These are phyloP conservation scores for Triticum timopheevii DNA, from an alignment of 176 grass and related monocot species.

Conservation along the genomic window DNA sequence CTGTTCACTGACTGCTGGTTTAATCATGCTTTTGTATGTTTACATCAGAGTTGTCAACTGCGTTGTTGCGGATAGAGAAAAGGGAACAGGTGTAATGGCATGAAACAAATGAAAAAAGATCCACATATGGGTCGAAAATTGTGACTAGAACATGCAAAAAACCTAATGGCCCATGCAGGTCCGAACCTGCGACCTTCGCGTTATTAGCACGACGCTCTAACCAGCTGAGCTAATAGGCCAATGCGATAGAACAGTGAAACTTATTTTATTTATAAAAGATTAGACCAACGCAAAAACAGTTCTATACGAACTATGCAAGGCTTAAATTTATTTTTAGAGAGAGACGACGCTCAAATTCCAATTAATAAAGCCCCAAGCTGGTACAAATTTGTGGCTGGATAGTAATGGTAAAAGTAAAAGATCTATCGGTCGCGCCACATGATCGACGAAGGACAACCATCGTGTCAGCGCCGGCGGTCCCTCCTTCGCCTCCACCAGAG, in stretches of 20 bases:
- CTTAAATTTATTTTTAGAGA: neutral
- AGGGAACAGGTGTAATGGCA: too few species aligned
- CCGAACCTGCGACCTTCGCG: constrained; percentile 86
- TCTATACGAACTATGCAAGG: too few species aligned
- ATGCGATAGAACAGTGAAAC: too few species aligned
- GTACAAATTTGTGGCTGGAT: neutral
- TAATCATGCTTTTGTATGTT: neutral
- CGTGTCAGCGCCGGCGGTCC: neutral
- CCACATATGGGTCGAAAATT: too few species aligned
- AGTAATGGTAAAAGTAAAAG: neutral
- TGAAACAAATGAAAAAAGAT: too few species aligned
- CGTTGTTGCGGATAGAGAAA: neutral
- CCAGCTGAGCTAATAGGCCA: constrained; percentile 16
- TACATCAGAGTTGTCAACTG: neutral
- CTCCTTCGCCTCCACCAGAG: neutral
- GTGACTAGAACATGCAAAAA: neutral
- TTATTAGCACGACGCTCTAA: constrained; percentile 98
- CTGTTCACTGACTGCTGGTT: neutral
- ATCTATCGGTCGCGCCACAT: neutral
- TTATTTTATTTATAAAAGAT: too few species aligned
- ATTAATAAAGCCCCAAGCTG: neutral
- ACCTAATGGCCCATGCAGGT: constrained; percentile 66
- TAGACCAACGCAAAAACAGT: too few species aligned
- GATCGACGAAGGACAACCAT: neutral
- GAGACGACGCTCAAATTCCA: neutral